These are phyloP conservation scores for Alternaria angustiovoidea DNA, from an alignment of 2,329 filamentous ascomycete species.

Conservation along the genomic window DNA sequence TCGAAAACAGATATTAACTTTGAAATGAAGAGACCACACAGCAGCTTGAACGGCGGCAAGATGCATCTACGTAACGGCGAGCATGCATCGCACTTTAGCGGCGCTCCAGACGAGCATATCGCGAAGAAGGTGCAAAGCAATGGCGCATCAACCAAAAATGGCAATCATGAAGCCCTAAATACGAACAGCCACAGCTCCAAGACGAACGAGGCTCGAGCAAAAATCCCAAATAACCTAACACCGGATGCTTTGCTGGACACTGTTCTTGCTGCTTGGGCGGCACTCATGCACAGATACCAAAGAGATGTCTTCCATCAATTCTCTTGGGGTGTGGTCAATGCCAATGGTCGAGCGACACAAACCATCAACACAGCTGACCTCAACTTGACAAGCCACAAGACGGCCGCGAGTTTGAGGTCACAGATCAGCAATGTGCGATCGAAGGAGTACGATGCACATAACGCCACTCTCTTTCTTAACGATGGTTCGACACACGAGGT, in stretches of 20 bases:
- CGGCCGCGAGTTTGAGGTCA: constrained; percentile 22
- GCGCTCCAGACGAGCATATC: constrained; percentile 20
- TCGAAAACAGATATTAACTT: constrained; percentile 2
- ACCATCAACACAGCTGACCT: constrained; percentile 28
- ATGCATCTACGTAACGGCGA: constrained; percentile 36
- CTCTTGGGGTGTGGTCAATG: constrained; percentile 33
- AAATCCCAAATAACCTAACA: constrained; percentile 15
- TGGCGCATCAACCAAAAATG: constrained; percentile 16
- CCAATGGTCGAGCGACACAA: constrained; percentile 17
- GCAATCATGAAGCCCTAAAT: constrained; percentile 2
- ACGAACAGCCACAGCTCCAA: constrained; percentile 12
- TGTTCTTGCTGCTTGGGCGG: constrained; percentile 42
- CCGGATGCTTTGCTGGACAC: constrained; percentile 28
- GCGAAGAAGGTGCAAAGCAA: constrained; percentile 26
- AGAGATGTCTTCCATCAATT: constrained; percentile 43
- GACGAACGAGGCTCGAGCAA: constrained; percentile 28
- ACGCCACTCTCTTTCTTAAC: constrained; percentile 32
- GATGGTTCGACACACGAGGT: constrained; percentile 45
- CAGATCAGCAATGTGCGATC: constrained; percentile 25
- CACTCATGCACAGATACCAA: constrained; percentile 44
- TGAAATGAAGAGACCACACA: constrained; percentile 9
- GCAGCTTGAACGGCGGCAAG: constrained; percentile 8
- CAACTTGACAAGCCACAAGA: constrained; percentile 24
- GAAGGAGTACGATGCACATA: constrained; percentile 17
- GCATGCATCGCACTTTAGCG: constrained; percentile 25